Evolutionary conservation across 208 protist genomes (phyloP), one percentile per base, ranked within the genome.

Genomic region (Phytomonas sp.): DNA sequence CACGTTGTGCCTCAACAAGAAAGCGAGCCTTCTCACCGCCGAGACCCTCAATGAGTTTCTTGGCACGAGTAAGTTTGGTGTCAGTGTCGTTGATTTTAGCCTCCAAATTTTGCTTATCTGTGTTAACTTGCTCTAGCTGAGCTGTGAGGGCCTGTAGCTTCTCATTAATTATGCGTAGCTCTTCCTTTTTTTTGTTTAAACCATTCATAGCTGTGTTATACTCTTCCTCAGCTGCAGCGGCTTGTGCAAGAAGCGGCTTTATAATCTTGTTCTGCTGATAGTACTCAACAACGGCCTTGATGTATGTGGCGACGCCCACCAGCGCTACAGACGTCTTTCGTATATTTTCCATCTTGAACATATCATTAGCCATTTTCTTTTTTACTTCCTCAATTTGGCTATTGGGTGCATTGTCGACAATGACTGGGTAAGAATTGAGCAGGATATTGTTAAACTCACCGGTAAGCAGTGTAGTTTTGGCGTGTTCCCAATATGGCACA

Each of bases 281-380:
- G 85, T 98, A 99, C 78, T 98, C 96, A 77, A 98, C 92, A 71
- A 99, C 98, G 1, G 98, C 97, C 56, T 90, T 89, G 49, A 99
- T 97, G 94, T 98, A 99, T 29, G 94, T 91, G 42, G 95, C 98
- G 49, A 99, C 95, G 68, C 97, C 96, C 52, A 98, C 88, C 30
- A 97, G 74, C 4, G 93, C 91, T 33, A 88, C 81, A 62, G 89
- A 95, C 29, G 89, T 93, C 72, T 96, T 95, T 67, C 81, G 78
- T 40, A 97, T 93, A 63, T 95, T 93, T 75, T 98, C 97, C 73
- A 94, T 94, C 69, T 93, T 91, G 81, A 93, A 99, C 97, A 90
- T 98, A 78, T 86, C 88, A 70, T 89, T 89, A 52, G 69, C 68
- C 84, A 98, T 94, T 69, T 98, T 94, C 73, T 96, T 94, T 77